Base-by-base conservation (phyloP, 2,329 filamentous ascomycete species). In the Thyridium curvatum region DNA sequence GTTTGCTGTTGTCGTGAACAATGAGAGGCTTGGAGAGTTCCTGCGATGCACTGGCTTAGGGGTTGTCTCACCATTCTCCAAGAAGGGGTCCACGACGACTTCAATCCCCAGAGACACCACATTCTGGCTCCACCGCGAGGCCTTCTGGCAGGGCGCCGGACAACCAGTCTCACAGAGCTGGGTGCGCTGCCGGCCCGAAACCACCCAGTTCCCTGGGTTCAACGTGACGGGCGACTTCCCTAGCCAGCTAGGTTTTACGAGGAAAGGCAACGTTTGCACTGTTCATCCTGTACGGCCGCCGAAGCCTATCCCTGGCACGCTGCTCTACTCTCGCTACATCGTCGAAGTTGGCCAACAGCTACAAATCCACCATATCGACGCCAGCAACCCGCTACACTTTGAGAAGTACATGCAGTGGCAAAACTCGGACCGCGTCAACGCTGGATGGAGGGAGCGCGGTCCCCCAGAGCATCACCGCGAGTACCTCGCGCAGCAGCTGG, bases 401-500 rank as follows among this genome's bases (percentile, higher is more conserved):
- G 62, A 67, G 13, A 67, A 87, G 5, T 90, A 90, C 67, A 80
- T 89, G 60, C 71, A 70, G 40, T 91, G 86, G 86, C 85, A 89
- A 61, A 91, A 91, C 53, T 85, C 89, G 54, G 84, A 85, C 38
- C 82, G 86, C 37, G 86, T 91, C 26, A 83, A 83, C 4, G 76
- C 82, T 52, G 84, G 84, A 4, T 90, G 86, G 86, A 86, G 87
- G 53, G 79, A 86, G 64, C 85, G 82, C 2, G 86, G 85, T 26
- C 84, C 83, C 1, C 61, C 86, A 34, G 84, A 86, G 21, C 72
- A 89, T 57, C 86, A 90, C 59, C 72, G 77, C 44, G 73, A 79
- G 51, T 90, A 91, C 58, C 69, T 89, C 37, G 70, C 74, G 21
- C 73, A 74, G 46, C 70, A 84, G 39, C 78, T 87, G 52, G 72